Percentiles rank a stretch among this genome's conserved stretches.
Conservation (phyloP, 768 basidiomycete genomes). For the Lactarius quietus region DNA sequence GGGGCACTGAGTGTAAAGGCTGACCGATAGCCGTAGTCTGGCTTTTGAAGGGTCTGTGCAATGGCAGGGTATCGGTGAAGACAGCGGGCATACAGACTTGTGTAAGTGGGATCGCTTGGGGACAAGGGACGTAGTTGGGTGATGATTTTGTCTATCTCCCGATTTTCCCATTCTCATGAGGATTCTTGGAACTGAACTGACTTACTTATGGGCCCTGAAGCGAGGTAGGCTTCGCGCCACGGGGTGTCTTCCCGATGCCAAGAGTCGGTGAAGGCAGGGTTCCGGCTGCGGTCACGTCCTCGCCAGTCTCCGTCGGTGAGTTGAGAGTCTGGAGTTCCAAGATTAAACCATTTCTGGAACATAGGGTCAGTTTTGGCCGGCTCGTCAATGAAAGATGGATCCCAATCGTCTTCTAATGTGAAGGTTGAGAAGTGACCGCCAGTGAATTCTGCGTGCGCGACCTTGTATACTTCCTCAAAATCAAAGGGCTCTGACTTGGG, state of each 20-base stretch:
- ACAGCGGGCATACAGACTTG: not conserved
- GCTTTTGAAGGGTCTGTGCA: not conserved
- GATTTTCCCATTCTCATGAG: not conserved
- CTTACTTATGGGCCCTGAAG: not conserved
- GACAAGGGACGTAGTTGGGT: not conserved
- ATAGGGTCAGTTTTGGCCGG: not conserved
- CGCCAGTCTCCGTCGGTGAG: not conserved
- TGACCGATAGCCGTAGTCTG: not conserved
- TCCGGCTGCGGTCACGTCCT: not conserved
- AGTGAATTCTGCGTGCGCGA: not conserved
- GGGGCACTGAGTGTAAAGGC: not conserved
- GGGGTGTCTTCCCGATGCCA: not conserved
- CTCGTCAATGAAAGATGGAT: not conserved
- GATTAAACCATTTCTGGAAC: not conserved
- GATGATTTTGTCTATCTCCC: not conserved
- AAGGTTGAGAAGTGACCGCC: not conserved
- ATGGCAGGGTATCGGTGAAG: not conserved
- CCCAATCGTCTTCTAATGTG: not conserved
- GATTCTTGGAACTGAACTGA: not conserved
- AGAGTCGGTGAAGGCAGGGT: not conserved
- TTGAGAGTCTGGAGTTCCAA: not conserved
- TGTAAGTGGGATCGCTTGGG: not conserved
- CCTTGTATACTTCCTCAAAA: not conserved
- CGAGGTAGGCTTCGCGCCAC: not conserved
- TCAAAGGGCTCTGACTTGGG: not conserved